Percentiles rank a stretch among this genome's conserved stretches.
These are phyloP conservation scores for Pseudogymnoascus destructans DNA, from an alignment of 2,329 filamentous ascomycete species.

Conservation along the genomic window DNA sequence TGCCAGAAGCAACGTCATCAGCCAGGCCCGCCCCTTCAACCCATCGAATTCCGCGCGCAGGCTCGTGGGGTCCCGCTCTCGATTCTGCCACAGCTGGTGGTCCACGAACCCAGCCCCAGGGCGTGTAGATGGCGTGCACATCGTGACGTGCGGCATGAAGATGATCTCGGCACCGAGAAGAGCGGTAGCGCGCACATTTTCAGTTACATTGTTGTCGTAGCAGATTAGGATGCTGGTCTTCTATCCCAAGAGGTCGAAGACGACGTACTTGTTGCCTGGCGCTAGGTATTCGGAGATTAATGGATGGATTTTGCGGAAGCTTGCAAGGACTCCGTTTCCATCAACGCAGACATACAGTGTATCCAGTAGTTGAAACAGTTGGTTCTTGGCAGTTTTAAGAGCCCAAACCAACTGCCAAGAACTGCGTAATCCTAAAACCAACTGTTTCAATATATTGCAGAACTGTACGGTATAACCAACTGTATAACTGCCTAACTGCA, in stretches of 20 bases:
- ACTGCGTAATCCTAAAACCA: no score
- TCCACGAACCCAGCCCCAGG: constrained; percentile 14
- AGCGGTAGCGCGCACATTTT: constrained; percentile 14
- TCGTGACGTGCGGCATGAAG: constrained; percentile 16
- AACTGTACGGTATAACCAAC: no score
- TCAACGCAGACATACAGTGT: constrained; percentile 8
- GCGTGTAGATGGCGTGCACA: constrained; percentile 14
- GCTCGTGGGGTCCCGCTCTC: constrained; percentile 11
- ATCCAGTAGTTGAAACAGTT: no score
- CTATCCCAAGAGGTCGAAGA: constrained; percentile 14
- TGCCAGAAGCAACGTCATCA: constrained; percentile 17
- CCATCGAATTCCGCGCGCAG: constrained; percentile 14
- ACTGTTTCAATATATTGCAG: no score
- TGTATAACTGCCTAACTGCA: no score
- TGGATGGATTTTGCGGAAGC: constrained; percentile 13
- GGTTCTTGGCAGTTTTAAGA: no score
- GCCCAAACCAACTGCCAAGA: no score
- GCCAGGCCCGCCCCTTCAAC: constrained; percentile 14
- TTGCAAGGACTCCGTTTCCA: constrained; percentile 4
- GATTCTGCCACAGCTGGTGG: constrained; percentile 11
- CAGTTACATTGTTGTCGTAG: constrained; percentile 14
- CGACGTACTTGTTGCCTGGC: constrained; percentile 14
- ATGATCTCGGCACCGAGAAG: constrained; percentile 15
- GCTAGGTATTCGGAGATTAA: constrained; percentile 13
- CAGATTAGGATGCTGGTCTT: constrained; percentile 14